phyloP scores from a whole-genome alignment of 352 stramenopile genomes.

The Phytophthora palmivora region DNA sequence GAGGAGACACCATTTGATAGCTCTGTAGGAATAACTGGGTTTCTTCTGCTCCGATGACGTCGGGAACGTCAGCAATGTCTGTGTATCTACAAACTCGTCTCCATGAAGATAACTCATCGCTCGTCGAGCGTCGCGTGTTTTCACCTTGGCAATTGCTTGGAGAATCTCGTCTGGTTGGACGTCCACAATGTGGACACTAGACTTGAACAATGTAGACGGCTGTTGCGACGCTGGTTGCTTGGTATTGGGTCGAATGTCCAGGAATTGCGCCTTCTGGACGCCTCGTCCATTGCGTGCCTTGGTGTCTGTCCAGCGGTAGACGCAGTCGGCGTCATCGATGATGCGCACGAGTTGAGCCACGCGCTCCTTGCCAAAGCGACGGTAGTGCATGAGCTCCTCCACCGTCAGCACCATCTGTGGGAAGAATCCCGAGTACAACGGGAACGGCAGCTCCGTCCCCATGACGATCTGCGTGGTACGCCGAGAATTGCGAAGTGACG shows the following conservation, averaged over 20 bases:
- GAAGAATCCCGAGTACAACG: constrained; percentile 79
- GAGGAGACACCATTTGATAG: constrained; percentile 72
- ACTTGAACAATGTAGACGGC: constrained; percentile 65
- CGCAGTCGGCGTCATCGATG: constrained; percentile 74
- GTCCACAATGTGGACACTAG: constrained; percentile 68
- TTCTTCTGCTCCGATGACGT: constrained; percentile 50
- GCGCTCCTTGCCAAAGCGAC: constrained; percentile 72
- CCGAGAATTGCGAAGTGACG: constrained; percentile 25
- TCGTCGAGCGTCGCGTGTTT: constrained; percentile 64
- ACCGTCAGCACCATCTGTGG: constrained; percentile 76
- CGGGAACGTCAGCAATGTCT: constrained; percentile 78
- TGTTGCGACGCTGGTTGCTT: constrained; percentile 39
- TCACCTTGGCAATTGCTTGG: constrained; percentile 56
- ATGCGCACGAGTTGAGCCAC: constrained; percentile 71
- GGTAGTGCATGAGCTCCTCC: constrained; percentile 79
- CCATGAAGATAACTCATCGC: constrained; percentile 59
- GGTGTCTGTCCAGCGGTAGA: constrained; percentile 70
- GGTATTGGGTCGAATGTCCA: constrained; percentile 58
- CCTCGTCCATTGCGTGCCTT: constrained; percentile 33
- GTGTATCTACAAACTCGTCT: constrained; percentile 62
- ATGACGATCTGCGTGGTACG: constrained; percentile 6
- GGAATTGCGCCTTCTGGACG: constrained; percentile 63
- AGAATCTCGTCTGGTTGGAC: constrained; percentile 71
- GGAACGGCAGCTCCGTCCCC: constrained; percentile 50
- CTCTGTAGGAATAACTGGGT: constrained; percentile 72